Percentiles rank a stretch among this genome's conserved stretches.
Evolutionary conservation across 2,329 filamentous ascomycete genomes (phyloP).

Genomic region (Pseudogymnoascus destructans): DNA sequence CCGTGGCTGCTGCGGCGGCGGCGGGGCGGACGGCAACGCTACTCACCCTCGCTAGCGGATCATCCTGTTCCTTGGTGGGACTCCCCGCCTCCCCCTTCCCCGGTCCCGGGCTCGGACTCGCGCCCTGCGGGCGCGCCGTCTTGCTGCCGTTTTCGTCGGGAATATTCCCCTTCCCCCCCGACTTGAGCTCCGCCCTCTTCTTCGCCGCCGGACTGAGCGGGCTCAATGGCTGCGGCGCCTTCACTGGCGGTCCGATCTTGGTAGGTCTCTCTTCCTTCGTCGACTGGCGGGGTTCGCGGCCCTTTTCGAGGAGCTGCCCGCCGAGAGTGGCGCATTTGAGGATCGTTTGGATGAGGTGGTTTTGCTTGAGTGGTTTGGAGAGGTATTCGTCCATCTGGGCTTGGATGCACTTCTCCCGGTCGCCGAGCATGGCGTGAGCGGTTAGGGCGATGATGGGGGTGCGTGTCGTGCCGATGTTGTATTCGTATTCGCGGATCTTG

Average conservation of each 20-base stretch:
- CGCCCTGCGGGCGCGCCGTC: too few relatives aligned
- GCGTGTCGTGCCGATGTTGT: conserved; percentile 61
- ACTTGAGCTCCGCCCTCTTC: neutral
- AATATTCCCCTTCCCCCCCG: neutral
- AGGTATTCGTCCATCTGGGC: conserved; percentile 99
- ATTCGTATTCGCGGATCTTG: conserved; percentile 92
- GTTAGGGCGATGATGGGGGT: conserved; percentile 95
- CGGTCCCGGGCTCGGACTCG: too few relatives aligned
- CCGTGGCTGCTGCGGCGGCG: too few relatives aligned
- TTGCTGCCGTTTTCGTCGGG: neutral
- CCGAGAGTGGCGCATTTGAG: conserved; percentile 91
- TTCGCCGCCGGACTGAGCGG: neutral
- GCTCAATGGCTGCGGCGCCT: neutral
- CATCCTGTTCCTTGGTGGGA: neutral
- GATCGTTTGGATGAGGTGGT: conserved; percentile 94
- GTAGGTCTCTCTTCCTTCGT: conserved; percentile 19
- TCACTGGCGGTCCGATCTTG: neutral
- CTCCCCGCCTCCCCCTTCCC: neutral
- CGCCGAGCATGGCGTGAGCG: conserved; percentile 96
- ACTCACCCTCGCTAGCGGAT: neutral
- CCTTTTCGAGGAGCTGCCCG: conserved; percentile 67
- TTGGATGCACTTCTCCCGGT: conserved; percentile 94
- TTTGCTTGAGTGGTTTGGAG: conserved; percentile 91
- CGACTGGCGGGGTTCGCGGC: conserved; percentile 40
- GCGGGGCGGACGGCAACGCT: neutral